Evolutionary conservation across 169 alveolate genomes (phyloP), one percentile per base, ranked within the genome.

Genomic region (Eimeria sp.): DNA sequence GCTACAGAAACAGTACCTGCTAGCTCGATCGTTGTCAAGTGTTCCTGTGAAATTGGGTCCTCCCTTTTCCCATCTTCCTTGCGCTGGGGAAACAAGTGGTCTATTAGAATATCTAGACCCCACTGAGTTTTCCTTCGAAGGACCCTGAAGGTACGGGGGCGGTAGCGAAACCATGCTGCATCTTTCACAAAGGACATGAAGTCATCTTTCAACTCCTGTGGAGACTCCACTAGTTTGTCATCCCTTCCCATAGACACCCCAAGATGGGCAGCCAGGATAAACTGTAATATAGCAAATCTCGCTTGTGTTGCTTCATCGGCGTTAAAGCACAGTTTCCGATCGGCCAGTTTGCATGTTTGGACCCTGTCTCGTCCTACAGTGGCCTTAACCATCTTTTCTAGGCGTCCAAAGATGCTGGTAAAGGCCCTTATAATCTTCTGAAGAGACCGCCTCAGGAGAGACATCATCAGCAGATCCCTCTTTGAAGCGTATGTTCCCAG

Each of bases 101-200:
- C 54, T 62, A 87, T 64, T 6, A 87, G 62, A 60, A 87, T 25
- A 49, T 87, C 93, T 23, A 87, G 93, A 40, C 93, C 93, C 93
- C 93, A 87, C 60, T 43, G 60, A 16, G 66, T 25, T 25, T 33
- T 87, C 54, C 83, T 60, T 87, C 82, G 82, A 62, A 64, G 54
- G 43, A 62, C 33, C 13, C 49, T 40, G 6, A 40, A 56, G 60
- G 64, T 60, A 25, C 68, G 93, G 27, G 83, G 13, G 43, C 80
- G 78, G 52, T 87, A 87, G 10, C 80, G 78, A 40, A 87, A 87
- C 93, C 93, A 87, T 25, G 93, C 93, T 60, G 93, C 56, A 40
- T 87, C 93, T 52, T 87, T 87, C 43, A 87, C n/a, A 52, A 87
- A 66, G 49, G 68, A 20, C 93, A 87, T 87, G n/a, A 87, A 87